Base-by-base conservation (phyloP, 139 green algal genomes). In the Chlamydomonas applanata region DNA sequence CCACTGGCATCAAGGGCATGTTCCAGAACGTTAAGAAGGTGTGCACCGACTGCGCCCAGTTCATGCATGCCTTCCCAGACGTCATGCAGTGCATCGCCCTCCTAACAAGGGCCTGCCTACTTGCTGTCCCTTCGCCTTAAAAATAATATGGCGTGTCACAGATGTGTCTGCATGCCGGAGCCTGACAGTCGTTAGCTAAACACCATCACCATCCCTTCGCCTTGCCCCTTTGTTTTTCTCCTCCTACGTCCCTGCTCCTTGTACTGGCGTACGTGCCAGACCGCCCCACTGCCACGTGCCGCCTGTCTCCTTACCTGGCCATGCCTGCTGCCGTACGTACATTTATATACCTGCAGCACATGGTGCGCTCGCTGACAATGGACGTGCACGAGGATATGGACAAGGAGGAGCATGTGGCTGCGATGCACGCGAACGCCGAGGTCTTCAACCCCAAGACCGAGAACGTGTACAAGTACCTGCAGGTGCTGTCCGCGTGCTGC, bases 391-490 rank as follows among this genome's bases (percentile, higher is more conserved):
- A 80, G 36, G 71, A 60, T 0, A 33, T 83, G 0, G 32, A 74
- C 45, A 52, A 72, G 24, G 81, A 86, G 34, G 29, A 30, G 20
- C 5, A 75, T 1, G 45, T 83, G 1, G 68, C 45, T 22, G 76
- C 63, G 36, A 70, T 64, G 57, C 85, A 90, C 64, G 76, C 36
- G 13, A 71, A 75, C 34, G 82, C 82, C 4, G 86, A 91, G 76
- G 62, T 79, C 30, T 91, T 91, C 62, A 73, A 85, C 69, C 66
- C 77, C 2, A 72, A 75, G 40, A 81, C 83, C 1, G 90, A 94
- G 83, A 62, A 80, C 32, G 53, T 72, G 56, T 93, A 91, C 84
- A 52, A 54, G 65, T 89, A 87, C 72, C 81, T 91, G 34, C 89
- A 78, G 84, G 88, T 78, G 72, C 30, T 74, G 27, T 85, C 79